phyloP scores from a whole-genome alignment of 2,329 filamentous ascomycete species.

The Berkeleyomyces basicola region DNA sequence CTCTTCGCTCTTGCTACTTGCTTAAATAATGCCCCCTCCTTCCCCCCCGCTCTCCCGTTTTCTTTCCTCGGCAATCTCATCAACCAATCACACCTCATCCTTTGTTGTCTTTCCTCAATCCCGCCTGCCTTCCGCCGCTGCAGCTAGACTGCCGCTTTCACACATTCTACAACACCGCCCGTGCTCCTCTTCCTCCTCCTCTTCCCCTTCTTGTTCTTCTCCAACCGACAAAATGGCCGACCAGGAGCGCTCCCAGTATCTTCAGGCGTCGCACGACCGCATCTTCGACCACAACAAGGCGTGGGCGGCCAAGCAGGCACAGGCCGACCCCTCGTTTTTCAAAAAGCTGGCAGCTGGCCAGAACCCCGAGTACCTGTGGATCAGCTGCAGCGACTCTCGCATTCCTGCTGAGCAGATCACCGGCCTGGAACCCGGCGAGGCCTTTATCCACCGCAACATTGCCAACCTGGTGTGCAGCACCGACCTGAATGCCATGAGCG shows the following conservation, averaged over 20 bases:
- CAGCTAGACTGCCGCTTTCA: neutral
- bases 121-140: neutral
- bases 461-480: slow-evolving; percentile 71
- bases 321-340: slow-evolving; percentile 49
- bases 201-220: neutral
- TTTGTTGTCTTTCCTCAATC: neutral
- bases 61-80: neutral
- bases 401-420: slow-evolving; percentile 84
- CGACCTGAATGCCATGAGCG: slow-evolving; percentile 64
- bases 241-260: slow-evolving; percentile 24
- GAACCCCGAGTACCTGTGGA: slow-evolving; percentile 62
- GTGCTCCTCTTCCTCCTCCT: neutral
- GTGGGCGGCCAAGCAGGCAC: slow-evolving; percentile 45
- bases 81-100: neutral
- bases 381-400: slow-evolving; percentile 80
- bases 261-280: slow-evolving; percentile 46
- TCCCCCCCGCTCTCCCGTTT: neutral
- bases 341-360: slow-evolving; percentile 46
- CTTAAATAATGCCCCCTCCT: neutral
- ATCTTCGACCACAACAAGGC: slow-evolving; percentile 52
- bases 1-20: neutral
- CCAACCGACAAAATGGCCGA: neutral
- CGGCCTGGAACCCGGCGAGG: slow-evolving; percentile 69
- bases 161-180: neutral
- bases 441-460: slow-evolving; percentile 91